phyloP scores from a whole-genome alignment of 2,329 filamentous ascomycete species.

The Bipolaris sorokiniana region DNA sequence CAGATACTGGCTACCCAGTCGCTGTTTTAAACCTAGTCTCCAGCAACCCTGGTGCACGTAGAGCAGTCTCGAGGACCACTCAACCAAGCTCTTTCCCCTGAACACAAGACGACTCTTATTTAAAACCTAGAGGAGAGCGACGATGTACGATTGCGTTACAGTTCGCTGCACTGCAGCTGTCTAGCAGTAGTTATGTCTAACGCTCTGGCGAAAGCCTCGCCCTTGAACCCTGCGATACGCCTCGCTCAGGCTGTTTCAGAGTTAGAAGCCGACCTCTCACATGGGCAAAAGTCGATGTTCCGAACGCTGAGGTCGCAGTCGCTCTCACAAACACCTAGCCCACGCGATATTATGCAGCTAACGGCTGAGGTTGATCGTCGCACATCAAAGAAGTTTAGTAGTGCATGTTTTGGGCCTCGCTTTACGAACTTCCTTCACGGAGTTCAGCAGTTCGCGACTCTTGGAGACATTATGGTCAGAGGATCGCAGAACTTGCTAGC shows the following conservation, averaged over 20 bases:
- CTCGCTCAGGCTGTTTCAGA: conserved; percentile 21
- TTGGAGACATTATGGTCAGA: conserved; percentile 52
- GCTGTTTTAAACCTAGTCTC: conserved; percentile 4
- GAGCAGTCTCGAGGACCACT: not conserved
- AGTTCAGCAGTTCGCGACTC: conserved; percentile 53
- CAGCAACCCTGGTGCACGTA: not conserved
- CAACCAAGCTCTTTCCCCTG: not conserved
- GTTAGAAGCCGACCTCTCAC: conserved; percentile 19
- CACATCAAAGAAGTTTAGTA: conserved; percentile 16
- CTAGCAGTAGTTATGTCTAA: conserved; percentile 11
- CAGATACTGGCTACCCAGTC: not conserved
- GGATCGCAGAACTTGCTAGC: conserved; percentile 56
- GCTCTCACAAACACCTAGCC: conserved; percentile 2
- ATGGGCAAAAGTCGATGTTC: conserved; percentile 15
- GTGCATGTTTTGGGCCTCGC: conserved; percentile 51
- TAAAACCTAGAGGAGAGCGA: not conserved
- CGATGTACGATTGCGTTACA: not conserved
- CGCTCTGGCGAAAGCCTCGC: conserved; percentile 11
- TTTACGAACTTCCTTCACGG: conserved; percentile 51
- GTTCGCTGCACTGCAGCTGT: not conserved
- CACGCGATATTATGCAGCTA: conserved; percentile 30
- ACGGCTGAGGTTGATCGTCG: conserved; percentile 49
- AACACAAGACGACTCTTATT: not conserved
- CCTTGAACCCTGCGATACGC: conserved; percentile 21
- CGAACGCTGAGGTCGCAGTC: conserved; percentile 6